Base-by-base conservation (phyloP, 2,329 filamentous ascomycete genomes). In the Pezicula neosporulosa region DNA sequence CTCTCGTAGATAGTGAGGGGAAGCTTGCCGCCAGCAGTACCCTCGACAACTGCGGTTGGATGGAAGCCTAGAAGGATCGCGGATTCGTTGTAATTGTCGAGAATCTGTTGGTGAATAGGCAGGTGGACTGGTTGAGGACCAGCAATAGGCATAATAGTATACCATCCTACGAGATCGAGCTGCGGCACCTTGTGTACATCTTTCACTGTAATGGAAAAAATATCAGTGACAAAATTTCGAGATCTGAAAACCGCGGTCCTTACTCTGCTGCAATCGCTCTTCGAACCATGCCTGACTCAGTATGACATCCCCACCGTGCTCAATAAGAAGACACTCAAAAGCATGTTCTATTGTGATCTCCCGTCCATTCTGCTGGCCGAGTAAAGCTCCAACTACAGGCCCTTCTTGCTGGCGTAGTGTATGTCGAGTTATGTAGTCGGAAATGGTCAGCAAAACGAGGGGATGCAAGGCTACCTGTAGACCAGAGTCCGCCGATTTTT, bases 361-460 rank as follows among this genome's bases (percentile, higher is more conserved):
- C 51, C 90, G 86, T 18, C 93, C 93, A 75, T 90, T 89, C 62
- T 97, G 92, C 65, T 94, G 89, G 15, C 94, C 94, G 6, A 99
- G 73, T n/a, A 99, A 77, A 48, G 87, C 91, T 51, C 94, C 94
- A 3, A 93, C 81, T 16, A 97, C 80, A 15, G 91, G 90, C 0
- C 89, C 89, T 16, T 76, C 69, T 62, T 91, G 85, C 48, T 83
- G 76, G 53, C 94, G 84, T 51, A 96, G 79, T 1, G 86, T 89
- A 70, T 96, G 92, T 54, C 94, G 84, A 52, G 93, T 96, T 68
- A 97, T 91, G 69, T 96, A 95, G 71, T 99, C 94, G 61, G 93
- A 96, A 63, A 99, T 94, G 58, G 89, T 95, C 72, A 99, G 89
- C 59, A 97, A 87, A 48, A 96, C 92, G 45, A 99, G 85, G 24